phyloP scores from a whole-genome alignment of 106 monocot species.

The Chionographis japonica region DNA sequence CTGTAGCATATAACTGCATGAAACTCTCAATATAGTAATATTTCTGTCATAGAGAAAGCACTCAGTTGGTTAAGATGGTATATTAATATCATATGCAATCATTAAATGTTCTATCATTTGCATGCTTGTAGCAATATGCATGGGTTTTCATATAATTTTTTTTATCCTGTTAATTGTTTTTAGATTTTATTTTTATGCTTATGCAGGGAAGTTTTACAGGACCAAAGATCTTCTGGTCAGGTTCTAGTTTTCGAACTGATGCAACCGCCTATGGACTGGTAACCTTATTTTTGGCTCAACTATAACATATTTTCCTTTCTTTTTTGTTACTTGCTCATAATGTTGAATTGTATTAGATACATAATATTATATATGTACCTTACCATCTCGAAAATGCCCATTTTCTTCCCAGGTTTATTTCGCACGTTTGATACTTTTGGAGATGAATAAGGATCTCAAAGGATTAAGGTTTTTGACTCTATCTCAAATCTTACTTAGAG shows the following conservation, averaged over 20 bases:
- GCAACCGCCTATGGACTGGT: constrained; percentile 99
- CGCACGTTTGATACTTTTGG: constrained; percentile 92
- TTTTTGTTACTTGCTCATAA: not conserved
- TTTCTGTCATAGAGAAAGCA: too few relatives aligned
- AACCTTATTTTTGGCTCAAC: constrained; percentile 2
- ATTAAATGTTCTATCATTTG: too few relatives aligned
- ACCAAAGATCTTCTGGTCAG: constrained; percentile 98
- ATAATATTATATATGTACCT: not conserved
- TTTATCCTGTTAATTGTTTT: not conserved
- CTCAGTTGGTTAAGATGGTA: too few relatives aligned
- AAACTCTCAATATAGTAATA: too few relatives aligned
- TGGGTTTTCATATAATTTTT: not conserved
- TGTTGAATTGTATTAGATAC: not conserved
- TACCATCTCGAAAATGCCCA: constrained; percentile 5
- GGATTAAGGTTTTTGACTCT: constrained; percentile 68
- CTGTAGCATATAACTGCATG: too few relatives aligned
- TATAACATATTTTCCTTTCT: not conserved
- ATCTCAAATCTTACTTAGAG: not conserved
- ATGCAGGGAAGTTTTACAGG: constrained; percentile 99
- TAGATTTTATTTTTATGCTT: constrained; percentile 35
- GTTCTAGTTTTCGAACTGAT: constrained; percentile 97
- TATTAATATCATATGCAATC: too few relatives aligned
- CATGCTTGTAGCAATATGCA: too few relatives aligned
- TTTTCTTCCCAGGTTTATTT: constrained; percentile 79
- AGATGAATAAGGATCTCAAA: constrained; percentile 97